Evolutionary conservation across 1,284 basidiomycete species (phyloP), one percentile per base, ranked within the genome.

Genomic region (Naganishia sp.): DNA sequence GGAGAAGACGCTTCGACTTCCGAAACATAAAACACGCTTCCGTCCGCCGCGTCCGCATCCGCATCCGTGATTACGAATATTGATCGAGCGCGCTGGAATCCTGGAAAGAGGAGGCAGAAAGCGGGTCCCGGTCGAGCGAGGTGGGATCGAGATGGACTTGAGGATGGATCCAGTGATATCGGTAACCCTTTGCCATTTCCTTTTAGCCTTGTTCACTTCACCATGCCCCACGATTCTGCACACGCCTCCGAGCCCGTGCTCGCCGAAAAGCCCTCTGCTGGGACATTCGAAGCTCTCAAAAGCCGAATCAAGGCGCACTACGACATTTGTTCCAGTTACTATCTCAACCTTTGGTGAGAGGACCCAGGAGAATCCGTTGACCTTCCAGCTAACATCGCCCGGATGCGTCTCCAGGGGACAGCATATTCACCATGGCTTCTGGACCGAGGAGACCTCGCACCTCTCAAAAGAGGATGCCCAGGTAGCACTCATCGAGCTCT

Each of bases 251-350:
- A 51, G 45, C 18, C 31, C 1, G 46, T 31, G 6, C 31, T 21
- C 13, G 32, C 21, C 11, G 39, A 61, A 42, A 39, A 46, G 18
- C 35, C 21, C 41, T 31, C 58, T 35, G 32, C 23, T 3, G 47
- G 47, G 32, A 39, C 58, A 39, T 61, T 61, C 35, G 58, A 61
- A 31, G 53, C 56, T 13, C 52, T 70, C 15, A 70, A 70, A 47
- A 39, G 55, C n/a, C n/a, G 67, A 41, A 70, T 70, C 56, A 65
- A 70, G 52, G 58, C 67, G 32, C 69, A 70, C 31, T 70, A 70
- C 49, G 69, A 70, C 53, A 55, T 70, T 28, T 70, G 67, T 46
- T 66, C 64, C 31, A 42, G 23, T 25, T 70, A 70, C 42, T 70
- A 70, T 49, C 54, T 68, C 50, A 63, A 51, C 47, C 50, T 70